These are phyloP conservation scores for Kalaharituber pfeilii DNA, from an alignment of 2,329 filamentous ascomycete genomes.

Conservation along the genomic window DNA sequence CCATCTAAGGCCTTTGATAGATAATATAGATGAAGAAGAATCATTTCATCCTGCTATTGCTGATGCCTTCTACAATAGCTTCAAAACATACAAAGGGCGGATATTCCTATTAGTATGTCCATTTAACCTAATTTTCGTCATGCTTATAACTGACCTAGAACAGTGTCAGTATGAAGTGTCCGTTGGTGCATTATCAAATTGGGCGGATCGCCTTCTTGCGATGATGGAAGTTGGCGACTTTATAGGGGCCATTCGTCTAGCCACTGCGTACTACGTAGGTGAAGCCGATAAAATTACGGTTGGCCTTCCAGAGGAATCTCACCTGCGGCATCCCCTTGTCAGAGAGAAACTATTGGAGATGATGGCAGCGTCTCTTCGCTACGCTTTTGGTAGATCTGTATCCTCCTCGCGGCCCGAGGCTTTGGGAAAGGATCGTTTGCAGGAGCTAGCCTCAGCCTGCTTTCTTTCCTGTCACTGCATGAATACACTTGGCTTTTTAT, in stretches of 20 bases:
- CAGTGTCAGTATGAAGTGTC: constrained; percentile 71
- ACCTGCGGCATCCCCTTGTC: constrained; percentile 60
- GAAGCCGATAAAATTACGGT: constrained; percentile 88
- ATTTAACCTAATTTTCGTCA: not conserved
- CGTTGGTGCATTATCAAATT: constrained; percentile 84
- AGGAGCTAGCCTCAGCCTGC: constrained; percentile 63
- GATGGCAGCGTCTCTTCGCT: constrained; percentile 78
- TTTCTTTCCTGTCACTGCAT: constrained; percentile 70
- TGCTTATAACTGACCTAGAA: constrained; percentile 5
- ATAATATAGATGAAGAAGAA: constrained; percentile 75
- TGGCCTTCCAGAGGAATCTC: constrained; percentile 70
- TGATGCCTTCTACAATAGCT: constrained; percentile 96
- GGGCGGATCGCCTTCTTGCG: constrained; percentile 83
- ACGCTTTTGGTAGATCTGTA: constrained; percentile 54
- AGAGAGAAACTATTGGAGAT: constrained; percentile 81
- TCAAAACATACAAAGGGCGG: constrained; percentile 84
- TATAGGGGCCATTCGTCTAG: constrained; percentile 74
- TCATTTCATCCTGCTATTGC: constrained; percentile 92
- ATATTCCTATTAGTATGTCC: constrained; percentile 55
- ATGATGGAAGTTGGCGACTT: constrained; percentile 97
- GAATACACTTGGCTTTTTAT: constrained; percentile 63
- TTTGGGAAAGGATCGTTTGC: constrained; percentile 30
- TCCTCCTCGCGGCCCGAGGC: constrained; percentile 26
- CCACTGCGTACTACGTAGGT: constrained; percentile 80
- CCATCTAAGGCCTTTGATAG: constrained; percentile 69